These are phyloP conservation scores for Citrus hindsii DNA, from an alignment of 345 rosid genomes.

Conservation along the genomic window DNA sequence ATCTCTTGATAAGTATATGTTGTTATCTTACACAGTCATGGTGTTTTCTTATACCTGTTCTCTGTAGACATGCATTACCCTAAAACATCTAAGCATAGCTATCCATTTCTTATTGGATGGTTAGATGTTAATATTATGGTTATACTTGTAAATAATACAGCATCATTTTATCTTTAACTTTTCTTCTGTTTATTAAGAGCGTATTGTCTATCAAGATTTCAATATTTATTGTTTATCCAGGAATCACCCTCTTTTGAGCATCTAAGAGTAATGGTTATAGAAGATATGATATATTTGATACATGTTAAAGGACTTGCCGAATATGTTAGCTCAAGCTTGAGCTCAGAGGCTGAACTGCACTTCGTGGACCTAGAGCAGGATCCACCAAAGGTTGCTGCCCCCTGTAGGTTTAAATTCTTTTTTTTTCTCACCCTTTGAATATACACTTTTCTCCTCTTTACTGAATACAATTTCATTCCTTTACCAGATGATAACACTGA, in stretches of 20 bases:
- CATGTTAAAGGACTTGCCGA: constrained; percentile 55
- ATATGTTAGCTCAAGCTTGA: constrained; percentile 56
- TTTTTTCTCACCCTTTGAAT: background rate
- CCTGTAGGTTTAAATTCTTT: background rate
- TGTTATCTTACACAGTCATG: background rate
- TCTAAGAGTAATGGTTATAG: constrained; percentile 72
- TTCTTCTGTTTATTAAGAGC: background rate
- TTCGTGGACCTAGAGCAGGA: constrained; percentile 79
- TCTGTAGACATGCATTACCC: background rate
- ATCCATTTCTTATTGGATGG: background rate
- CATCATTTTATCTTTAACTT: background rate
- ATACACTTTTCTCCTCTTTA: constrained; percentile 12
- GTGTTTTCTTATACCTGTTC: background rate
- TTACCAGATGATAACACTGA: constrained; percentile 56
- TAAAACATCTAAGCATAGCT: background rate
- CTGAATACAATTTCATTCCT: constrained; percentile 3
- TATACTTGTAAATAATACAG: background rate
- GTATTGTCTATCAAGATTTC: background rate
- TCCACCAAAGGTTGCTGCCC: constrained; percentile 75
- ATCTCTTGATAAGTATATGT: background rate
- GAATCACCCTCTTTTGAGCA: constrained; percentile 49
- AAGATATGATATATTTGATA: constrained; percentile 85
- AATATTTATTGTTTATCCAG: constrained; percentile 27
- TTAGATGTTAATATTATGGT: background rate
- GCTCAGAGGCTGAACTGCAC: constrained; percentile 40